A percentile compares a stretch with the other conserved stretches of the same genome.
These are phyloP conservation scores for Senecio squalidus DNA, from an alignment of 140 eudicot genomes.

Conservation along the genomic window DNA sequence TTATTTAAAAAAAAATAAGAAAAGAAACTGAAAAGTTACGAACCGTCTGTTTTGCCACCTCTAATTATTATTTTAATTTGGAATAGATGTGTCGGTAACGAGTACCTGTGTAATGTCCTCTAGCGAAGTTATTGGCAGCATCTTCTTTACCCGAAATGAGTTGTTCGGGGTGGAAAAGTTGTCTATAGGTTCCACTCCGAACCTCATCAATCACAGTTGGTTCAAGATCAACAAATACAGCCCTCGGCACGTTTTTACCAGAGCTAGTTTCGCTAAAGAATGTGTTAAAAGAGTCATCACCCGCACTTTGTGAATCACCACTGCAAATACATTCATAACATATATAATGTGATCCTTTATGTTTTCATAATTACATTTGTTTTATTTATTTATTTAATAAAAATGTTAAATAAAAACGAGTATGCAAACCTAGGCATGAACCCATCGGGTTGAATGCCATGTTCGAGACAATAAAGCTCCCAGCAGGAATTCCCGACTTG, in stretches of 20 bases:
- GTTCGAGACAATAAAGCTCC: background rate
- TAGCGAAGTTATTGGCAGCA: slow-evolving; percentile 44
- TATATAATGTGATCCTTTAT: background rate
- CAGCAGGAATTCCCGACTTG: background rate
- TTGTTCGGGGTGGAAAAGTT: slow-evolving; percentile 77
- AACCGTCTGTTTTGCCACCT: no score
- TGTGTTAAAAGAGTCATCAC: slow-evolving; percentile 82
- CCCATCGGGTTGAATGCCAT: slow-evolving; percentile 36
- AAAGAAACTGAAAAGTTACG: no score
- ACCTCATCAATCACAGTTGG: slow-evolving; percentile 82
- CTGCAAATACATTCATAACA: slow-evolving; percentile 28
- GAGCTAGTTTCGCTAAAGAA: slow-evolving; percentile 77
- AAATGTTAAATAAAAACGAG: no score
- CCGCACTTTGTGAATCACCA: slow-evolving; percentile 33
- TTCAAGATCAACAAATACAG: slow-evolving; percentile 72
- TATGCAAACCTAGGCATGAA: slow-evolving; percentile 38
- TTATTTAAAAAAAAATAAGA: no score
- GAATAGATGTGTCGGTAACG: background rate
- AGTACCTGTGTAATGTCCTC: slow-evolving; percentile 60
- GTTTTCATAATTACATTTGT: background rate
- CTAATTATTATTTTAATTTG: no score
- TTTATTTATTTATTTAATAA: no score
- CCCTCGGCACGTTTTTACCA: slow-evolving; percentile 76
- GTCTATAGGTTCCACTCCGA: slow-evolving; percentile 64
- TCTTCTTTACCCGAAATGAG: slow-evolving; percentile 46